phyloP scores from a whole-genome alignment of 768 basidiomycete species.

The Phlebiopsis flavidoalba region DNA sequence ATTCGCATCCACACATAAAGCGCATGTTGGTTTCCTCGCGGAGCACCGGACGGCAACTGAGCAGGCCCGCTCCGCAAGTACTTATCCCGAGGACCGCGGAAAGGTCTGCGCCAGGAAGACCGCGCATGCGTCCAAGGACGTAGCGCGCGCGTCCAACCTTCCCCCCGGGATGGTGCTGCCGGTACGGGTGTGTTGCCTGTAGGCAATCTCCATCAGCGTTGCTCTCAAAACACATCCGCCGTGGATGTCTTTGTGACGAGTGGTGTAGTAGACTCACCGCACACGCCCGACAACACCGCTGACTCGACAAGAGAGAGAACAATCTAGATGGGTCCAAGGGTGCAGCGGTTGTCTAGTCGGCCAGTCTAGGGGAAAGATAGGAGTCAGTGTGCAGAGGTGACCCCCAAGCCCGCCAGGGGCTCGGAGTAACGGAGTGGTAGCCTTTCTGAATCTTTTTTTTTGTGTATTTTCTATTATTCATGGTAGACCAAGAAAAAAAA shows the following conservation, averaged over 20 bases:
- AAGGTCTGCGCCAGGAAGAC: constrained; percentile 8
- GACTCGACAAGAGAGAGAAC: background rate
- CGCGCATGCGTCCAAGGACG: background rate
- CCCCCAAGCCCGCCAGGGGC: background rate
- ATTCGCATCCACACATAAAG: background rate
- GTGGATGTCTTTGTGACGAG: no score
- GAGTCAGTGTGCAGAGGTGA: background rate
- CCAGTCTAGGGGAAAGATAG: background rate
- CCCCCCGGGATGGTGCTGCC: background rate
- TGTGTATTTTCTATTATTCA: no score
- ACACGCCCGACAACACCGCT: background rate
- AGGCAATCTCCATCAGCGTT: no score
- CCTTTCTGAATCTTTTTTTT: no score
- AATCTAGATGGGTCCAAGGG: no score
- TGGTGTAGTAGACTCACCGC: no score
- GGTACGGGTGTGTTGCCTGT: background rate
- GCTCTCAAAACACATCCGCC: no score
- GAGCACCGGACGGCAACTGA: background rate
- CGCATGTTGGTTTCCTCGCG: constrained; percentile 3
- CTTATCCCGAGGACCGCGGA: constrained; percentile 8
- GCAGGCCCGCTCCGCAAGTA: background rate
- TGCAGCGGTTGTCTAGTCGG: background rate
- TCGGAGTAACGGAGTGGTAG: background rate
- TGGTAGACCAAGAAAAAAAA: no score
- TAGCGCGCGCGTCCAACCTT: background rate